phyloP scores from a whole-genome alignment of 306 rosid species.

The Pueraria montana region DNA sequence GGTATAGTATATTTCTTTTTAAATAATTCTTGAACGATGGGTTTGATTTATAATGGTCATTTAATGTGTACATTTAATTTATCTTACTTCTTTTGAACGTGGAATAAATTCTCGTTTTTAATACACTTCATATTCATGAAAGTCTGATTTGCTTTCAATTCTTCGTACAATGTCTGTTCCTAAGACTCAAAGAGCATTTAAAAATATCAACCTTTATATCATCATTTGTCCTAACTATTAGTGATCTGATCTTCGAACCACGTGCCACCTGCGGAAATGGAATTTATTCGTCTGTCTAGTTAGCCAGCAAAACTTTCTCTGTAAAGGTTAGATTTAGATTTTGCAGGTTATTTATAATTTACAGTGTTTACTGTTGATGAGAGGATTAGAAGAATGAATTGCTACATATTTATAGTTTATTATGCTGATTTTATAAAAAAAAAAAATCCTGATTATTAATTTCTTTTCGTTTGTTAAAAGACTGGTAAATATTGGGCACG shows the following conservation, averaged over 20 bases:
- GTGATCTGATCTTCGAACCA: conserved; percentile 47
- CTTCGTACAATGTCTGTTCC: conserved; percentile 50
- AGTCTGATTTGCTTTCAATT: conserved; percentile 58
- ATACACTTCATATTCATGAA: conserved; percentile 59
- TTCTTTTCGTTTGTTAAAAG: neutral
- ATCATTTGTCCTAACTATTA: conserved; percentile 49
- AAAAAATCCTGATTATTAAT: neutral
- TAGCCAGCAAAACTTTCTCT: conserved; percentile 16
- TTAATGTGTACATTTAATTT: conserved; percentile 47
- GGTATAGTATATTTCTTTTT: conserved; percentile 36
- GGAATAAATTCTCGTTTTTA: conserved; percentile 72
- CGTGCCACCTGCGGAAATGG: conserved; percentile 46
- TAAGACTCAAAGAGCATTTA: conserved; percentile 48
- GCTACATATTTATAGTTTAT: neutral
- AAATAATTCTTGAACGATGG: conserved; percentile 32
- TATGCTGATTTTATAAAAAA: neutral
- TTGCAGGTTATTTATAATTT: conserved; percentile 23
- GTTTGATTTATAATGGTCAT: conserved; percentile 55
- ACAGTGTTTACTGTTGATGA: conserved; percentile 5
- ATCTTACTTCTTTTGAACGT: conserved; percentile 53
- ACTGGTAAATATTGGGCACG: conserved; percentile 13
- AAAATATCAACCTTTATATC: conserved; percentile 49
- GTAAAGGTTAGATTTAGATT: conserved; percentile 11
- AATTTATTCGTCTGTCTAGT: conserved; percentile 42
- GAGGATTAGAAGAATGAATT: conserved; percentile 14